Conservation (phyloP, 2,329 filamentous ascomycete genomes). For the Alternaria longipes region DNA sequence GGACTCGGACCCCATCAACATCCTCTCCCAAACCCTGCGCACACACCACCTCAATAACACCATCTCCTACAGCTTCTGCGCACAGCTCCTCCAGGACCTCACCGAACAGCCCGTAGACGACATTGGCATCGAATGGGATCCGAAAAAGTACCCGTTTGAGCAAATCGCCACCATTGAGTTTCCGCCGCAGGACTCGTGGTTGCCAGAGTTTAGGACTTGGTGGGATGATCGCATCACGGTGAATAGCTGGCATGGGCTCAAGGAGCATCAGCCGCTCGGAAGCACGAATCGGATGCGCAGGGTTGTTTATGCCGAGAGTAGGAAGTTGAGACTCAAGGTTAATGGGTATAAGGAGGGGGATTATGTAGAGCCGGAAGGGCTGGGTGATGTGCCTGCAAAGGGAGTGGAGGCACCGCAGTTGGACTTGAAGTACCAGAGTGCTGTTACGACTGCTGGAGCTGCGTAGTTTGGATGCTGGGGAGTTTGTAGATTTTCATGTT, state of each 20-base stretch:
- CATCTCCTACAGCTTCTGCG: constrained; percentile 51
- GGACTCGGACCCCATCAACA: constrained; percentile 39
- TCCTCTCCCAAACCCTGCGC: constrained; percentile 35
- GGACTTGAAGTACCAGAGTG: constrained; percentile 26
- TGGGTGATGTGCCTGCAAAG: constrained; percentile 47
- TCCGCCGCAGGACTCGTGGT: constrained; percentile 52
- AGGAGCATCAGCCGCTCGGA: constrained; percentile 51
- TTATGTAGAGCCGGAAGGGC: constrained; percentile 50
- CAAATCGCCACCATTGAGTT: constrained; percentile 56
- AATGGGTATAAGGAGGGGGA: constrained; percentile 50
- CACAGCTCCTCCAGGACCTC: constrained; percentile 59
- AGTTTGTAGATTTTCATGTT: neutral
- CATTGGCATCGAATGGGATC: constrained; percentile 56
- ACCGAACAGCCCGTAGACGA: constrained; percentile 53
- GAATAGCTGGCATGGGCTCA: constrained; percentile 54
- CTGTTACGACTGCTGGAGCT: constrained; percentile 27
- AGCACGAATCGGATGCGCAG: constrained; percentile 53
- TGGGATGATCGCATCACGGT: constrained; percentile 54
- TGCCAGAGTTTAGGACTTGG: constrained; percentile 53
- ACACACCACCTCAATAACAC: constrained; percentile 29
- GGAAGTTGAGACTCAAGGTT: constrained; percentile 51
- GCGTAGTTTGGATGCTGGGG: neutral
- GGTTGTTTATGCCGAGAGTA: constrained; percentile 54
- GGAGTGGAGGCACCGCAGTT: constrained; percentile 30
- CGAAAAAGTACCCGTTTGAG: constrained; percentile 59